Evolutionary conservation across 441 rosid species (phyloP), one percentile per base, ranked within the genome.

Genomic region (Jatropha podagrica): DNA sequence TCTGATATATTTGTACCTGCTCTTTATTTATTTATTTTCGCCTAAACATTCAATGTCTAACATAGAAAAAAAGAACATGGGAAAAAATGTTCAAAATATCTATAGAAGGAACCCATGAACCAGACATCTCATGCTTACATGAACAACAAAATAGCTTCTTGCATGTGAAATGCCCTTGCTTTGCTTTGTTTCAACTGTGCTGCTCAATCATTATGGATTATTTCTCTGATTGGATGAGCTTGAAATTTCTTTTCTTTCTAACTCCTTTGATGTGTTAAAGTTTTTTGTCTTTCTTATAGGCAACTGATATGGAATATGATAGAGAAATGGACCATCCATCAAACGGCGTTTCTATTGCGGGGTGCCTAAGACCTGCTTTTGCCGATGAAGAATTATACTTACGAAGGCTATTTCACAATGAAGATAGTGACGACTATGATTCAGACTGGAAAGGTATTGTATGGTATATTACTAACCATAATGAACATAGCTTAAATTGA

Each of bases 321-420:
- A 87, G 77, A 78, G 85, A 84, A 81, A 89, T 89, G 93, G 91
- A 87, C 81, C 79, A 84, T 82, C 96, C 98, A 11, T 89, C 97
- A 74, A 95, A 95, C 85, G 96, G 95, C 72, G 91, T 93, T 38
- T 89, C 97, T 54, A 87, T 95, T 79, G 76, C 89, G 49, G 96
- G 93, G 23, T 92, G 90, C 85, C 88, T 94, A 32, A 83, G 95
- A 77, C 96, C 97, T 18, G 88, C 89, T 67, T 94, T 88, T 86
- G 83, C 84, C 37, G 96, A 91, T 72, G 99, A 95, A 83, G 97
- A 86, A 76, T 81, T 86, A 20, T 87, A 88, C 82, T 80, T 93
- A 77, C 88, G 92, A 88, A 83, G 88, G 77, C 82, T 87, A 63
- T 89, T 90, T 83, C 51, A 63, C 51, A 75, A 74, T 72, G 92